Evolutionary conservation across 2,329 filamentous ascomycete genomes (phyloP).

Genomic region (Ceratocystis cubensis): DNA sequence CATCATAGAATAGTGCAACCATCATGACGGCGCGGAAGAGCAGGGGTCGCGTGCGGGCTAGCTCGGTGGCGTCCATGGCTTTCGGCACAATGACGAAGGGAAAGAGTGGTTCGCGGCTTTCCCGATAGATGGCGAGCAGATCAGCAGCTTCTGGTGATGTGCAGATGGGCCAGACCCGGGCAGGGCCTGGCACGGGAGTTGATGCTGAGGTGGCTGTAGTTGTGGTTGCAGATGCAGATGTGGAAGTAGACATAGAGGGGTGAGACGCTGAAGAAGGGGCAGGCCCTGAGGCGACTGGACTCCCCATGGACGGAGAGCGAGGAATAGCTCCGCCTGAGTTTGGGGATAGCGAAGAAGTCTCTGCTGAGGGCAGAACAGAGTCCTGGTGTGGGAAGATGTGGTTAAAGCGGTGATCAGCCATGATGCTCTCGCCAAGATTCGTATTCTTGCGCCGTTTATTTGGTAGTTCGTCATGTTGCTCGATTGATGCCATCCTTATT

Average conservation of each 20-base stretch:
- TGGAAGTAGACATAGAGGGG: conserved; percentile 15
- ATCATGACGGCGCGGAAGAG: conserved; percentile 41
- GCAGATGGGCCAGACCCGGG: conserved; percentile 21
- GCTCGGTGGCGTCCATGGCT: conserved; percentile 28
- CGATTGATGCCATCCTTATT: background rate
- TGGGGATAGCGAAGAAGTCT: background rate
- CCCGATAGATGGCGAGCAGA: conserved; percentile 31
- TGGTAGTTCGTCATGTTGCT: background rate
- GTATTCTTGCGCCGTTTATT: background rate
- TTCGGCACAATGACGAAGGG: conserved; percentile 36
- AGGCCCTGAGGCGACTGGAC: background rate
- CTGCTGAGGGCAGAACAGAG: background rate
- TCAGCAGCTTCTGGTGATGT: conserved; percentile 32
- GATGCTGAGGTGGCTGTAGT: conserved; percentile 21
- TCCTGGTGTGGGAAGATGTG: conserved; percentile 9
- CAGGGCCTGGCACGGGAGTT: conserved; percentile 9
- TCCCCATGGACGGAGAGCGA: background rate
- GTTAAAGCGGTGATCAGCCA: background rate
- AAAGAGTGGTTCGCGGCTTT: conserved; percentile 29
- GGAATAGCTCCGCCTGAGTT: background rate
- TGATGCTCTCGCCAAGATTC: background rate
- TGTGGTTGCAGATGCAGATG: background rate
- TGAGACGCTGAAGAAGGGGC: background rate
- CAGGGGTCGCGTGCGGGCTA: conserved; percentile 32
- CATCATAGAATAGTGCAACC: conserved; percentile 33